Base-by-base conservation (phyloP, 2,329 filamentous ascomycete genomes). In the Decorospora gaudefroyi region DNA sequence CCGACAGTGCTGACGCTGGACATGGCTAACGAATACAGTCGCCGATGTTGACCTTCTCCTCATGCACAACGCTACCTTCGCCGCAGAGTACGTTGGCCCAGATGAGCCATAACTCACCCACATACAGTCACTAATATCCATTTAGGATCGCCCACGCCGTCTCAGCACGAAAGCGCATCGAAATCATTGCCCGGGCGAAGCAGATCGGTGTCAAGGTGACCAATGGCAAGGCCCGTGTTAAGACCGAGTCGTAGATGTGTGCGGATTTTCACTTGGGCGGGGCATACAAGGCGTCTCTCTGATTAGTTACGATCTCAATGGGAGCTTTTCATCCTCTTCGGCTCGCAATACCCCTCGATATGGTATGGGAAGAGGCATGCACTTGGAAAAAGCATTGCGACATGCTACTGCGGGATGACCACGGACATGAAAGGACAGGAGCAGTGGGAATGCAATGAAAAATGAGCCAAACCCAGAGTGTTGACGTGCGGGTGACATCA, bases 21-120 rank as follows among this genome's bases (percentile, higher is more conserved):
- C 12, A 3, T 13, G 35, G 46, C 62, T 68, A 67, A 67, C 19
- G 13, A 15, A 36, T 21, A 35, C 84, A 65, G 63, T 61, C 77
- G 84, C 86, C 75, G 93, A 99, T 69, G 86, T 99, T 72, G 92
- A 99, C 78, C 87, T 99, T 57, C 86, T 99, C 72, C 83, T 99
- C 70, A 99, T 99, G 93, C 93, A 99, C 88, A 97, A 97, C 89
- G 87, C 87, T 76, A 95, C 90, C 78, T 96, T 89, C 80, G 93
- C 93, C 75, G 93, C 93, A 74, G 93, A 99, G 91, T 96, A 90
- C 69, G 90, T 43, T 28, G 27, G 25, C 41, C 27, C 10, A 12
- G 11, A 13, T 10, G 15, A 8, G 22, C 7, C 4, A 27, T 21
- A 30, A n/a, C 35, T 2, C 15, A 17, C 9, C 11, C 21, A 13